Evolutionary conservation across 1,284 basidiomycete genomes (phyloP).

Genomic region (Austroboletus novae-zelandiae): DNA sequence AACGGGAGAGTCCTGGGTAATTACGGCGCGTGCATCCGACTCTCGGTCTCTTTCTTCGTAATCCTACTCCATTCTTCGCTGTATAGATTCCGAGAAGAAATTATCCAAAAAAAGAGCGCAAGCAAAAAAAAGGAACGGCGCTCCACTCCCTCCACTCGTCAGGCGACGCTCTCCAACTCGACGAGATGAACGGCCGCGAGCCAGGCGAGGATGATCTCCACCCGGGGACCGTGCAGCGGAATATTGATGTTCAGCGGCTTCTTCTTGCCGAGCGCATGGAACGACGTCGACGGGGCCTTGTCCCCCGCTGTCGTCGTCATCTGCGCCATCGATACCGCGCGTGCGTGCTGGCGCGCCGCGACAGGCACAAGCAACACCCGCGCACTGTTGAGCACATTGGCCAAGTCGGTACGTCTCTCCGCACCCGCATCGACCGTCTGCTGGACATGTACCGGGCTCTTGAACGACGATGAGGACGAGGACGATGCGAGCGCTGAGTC

Average conservation of each 20-base stretch:
- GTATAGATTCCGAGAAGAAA: no score
- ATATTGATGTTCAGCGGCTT: conserved; percentile 70
- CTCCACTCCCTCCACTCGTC: neutral
- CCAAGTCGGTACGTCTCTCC: conserved; percentile 35
- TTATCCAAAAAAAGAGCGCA: neutral
- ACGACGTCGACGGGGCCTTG: neutral
- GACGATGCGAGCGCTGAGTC: conserved; percentile 22
- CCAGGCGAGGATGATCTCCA: conserved; percentile 81
- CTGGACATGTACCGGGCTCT: no score
- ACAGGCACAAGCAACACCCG: conserved; percentile 71
- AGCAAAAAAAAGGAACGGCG: no score
- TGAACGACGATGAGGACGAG: conserved; percentile 6
- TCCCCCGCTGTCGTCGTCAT: conserved; percentile 30
- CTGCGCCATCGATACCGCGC: conserved; percentile 39
- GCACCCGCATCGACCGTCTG: no score
- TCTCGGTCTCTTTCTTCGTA: no score
- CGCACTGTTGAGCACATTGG: conserved; percentile 55
- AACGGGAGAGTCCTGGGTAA: no score
- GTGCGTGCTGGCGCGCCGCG: conserved; percentile 52
- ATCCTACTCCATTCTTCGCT: no score
- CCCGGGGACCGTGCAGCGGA: conserved; percentile 76
- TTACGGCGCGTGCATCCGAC: no score
- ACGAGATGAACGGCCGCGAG: conserved; percentile 72
- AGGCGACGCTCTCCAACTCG: conserved; percentile 55
- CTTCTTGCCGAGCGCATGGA: conserved; percentile 37